Conservation (phyloP, 225 moss, liverwort and hornwort species). For the Anthoceros angustus region DNA sequence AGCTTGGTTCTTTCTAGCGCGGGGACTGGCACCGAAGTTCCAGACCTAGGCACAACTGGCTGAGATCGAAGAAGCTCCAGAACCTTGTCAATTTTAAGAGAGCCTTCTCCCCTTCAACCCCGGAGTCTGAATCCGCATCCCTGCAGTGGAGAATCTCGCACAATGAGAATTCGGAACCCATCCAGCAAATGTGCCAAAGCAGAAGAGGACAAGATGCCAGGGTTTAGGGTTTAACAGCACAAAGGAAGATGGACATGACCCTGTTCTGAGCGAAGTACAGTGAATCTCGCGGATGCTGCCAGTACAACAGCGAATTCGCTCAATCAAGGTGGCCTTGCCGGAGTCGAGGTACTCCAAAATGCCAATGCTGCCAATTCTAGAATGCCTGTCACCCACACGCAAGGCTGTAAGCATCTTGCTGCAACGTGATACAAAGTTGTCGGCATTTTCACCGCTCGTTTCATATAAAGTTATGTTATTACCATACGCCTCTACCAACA, state of each 20-base stretch:
- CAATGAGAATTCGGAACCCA: too few species aligned
- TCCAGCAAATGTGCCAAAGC: too few species aligned
- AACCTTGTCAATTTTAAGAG: neutral
- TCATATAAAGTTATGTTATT: too few species aligned
- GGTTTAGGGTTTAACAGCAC: too few species aligned
- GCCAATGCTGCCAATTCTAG: conserved; percentile 69
- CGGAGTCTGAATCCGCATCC: too few species aligned
- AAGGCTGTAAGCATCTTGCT: neutral
- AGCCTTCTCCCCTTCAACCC: neutral
- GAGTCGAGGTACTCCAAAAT: conserved; percentile 94
- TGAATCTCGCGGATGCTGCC: conserved; percentile 96
- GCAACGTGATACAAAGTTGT: neutral
- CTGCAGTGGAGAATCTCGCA: too few species aligned
- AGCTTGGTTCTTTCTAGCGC: neutral
- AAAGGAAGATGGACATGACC: too few species aligned
- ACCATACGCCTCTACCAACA: conserved; percentile 64
- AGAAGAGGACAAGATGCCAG: too few species aligned
- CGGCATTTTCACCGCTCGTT: too few species aligned
- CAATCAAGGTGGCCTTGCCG: conserved; percentile 87
- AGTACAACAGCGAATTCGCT: conserved; percentile 81
- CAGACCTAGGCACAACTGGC: neutral
- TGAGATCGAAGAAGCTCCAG: neutral
- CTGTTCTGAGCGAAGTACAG: neutral
- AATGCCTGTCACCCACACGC: neutral
- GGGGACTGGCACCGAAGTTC: neutral